Conservation (phyloP, 768 basidiomycete species). For the Lenzites betulinus region DNA sequence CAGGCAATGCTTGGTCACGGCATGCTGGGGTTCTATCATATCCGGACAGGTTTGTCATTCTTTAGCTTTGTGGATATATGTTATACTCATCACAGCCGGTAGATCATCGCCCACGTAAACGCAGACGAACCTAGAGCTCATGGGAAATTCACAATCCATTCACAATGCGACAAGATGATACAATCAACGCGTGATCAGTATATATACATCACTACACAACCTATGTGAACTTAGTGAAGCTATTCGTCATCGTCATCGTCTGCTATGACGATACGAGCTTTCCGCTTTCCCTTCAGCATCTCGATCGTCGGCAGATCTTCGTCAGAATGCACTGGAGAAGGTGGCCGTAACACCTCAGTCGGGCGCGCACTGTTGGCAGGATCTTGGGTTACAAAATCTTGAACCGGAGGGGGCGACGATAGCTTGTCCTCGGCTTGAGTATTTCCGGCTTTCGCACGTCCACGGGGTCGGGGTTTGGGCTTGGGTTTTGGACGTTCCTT, state of each 20-base stretch:
- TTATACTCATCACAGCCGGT: too few relatives aligned
- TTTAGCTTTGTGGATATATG: too few relatives aligned
- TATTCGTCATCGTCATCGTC: conserved; percentile 7
- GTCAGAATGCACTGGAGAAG: conserved; percentile 5
- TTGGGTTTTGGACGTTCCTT: conserved; percentile 17
- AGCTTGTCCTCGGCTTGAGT: neutral
- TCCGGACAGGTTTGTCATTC: too few relatives aligned
- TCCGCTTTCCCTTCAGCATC: neutral
- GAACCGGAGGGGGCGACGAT: neutral
- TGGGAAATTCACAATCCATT: too few relatives aligned
- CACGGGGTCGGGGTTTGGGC: conserved; percentile 33
- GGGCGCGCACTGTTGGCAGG: neutral
- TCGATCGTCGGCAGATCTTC: conserved; percentile 1
- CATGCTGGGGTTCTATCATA: too few relatives aligned
- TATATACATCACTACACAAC: too few relatives aligned
- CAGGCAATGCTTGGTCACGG: too few relatives aligned
- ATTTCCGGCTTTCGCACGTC: conserved; percentile 36
- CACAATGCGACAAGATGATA: too few relatives aligned
- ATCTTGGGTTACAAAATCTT: neutral
- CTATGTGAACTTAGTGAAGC: neutral
- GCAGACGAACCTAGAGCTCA: too few relatives aligned
- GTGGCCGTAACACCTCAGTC: neutral
- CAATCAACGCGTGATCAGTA: too few relatives aligned
- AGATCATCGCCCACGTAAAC: too few relatives aligned
- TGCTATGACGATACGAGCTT: neutral